A percentile compares a stretch with the other conserved stretches of the same genome.
phyloP scores from a whole-genome alignment of 1,284 basidiomycete genomes.

The Jaminaea rosea region DNA sequence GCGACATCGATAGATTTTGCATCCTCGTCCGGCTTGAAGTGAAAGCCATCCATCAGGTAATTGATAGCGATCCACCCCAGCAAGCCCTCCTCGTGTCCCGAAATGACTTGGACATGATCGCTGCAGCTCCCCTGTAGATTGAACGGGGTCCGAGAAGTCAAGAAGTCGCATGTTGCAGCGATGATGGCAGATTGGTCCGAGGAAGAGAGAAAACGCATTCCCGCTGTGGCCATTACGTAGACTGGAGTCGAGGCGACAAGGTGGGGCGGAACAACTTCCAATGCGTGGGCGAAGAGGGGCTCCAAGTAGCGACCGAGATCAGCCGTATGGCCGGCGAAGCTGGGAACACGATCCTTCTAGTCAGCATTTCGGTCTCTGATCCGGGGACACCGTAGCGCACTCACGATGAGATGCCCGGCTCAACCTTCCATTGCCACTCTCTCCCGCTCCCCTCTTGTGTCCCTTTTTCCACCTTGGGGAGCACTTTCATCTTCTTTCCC shows the following conservation, averaged over 20 bases:
- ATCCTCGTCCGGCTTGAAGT: constrained; percentile 45
- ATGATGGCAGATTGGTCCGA: constrained; percentile 66
- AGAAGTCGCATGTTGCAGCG: constrained; percentile 65
- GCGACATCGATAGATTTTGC: not conserved
- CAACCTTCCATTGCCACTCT: constrained; percentile 79
- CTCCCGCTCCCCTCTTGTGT: constrained; percentile 58
- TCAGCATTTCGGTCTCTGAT: no score
- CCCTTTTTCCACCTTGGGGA: constrained; percentile 87
- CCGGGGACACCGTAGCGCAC: no score
- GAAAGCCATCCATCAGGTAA: constrained; percentile 96
- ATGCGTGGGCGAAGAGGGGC: constrained; percentile 74
- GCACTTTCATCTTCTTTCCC: constrained; percentile 39
- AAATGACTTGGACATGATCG: constrained; percentile 83
- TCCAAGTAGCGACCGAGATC: constrained; percentile 67
- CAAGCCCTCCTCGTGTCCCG: constrained; percentile 93
- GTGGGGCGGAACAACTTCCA: constrained; percentile 72
- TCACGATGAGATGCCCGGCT: no score
- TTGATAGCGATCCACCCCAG: constrained; percentile 98
- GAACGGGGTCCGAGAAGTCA: constrained; percentile 71
- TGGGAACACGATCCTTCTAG: no score
- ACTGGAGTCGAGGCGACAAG: constrained; percentile 74
- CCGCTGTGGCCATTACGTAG: constrained; percentile 90
- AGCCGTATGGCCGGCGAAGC: no score
- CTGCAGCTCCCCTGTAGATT: constrained; percentile 59
- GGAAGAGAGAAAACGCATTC: constrained; percentile 78